Evolutionary conservation across 1,284 basidiomycete genomes (phyloP), one percentile per base, ranked within the genome.

Genomic region (Ceratobasidium sp.): DNA sequence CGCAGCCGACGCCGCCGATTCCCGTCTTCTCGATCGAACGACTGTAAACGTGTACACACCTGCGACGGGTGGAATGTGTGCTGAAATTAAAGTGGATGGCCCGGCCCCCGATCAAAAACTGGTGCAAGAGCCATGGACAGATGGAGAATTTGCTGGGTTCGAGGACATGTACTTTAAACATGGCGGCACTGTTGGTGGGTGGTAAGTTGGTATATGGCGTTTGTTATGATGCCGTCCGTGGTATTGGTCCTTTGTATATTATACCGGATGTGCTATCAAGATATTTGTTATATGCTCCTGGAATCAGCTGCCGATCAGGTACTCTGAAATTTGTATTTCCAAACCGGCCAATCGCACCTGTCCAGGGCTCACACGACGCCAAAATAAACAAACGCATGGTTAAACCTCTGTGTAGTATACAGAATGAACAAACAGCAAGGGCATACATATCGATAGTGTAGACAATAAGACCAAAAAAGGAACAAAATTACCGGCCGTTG

Each of bases 11-110:
- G 50, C 27, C 16, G 71, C 73, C n/a, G 49, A 60, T 36, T 52
- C 42, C 16, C 52, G 69, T 3, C 50, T 56, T 9, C 66, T 70
- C 7, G 56, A 67, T 44, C 11, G 56, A 13, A 70, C 67, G 23
- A 33, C 46, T 1, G 66, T 64, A 9, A 70, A 60, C 52, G 71
- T 73, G 60, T 74, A 69, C 57, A 62, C 16, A 23, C 62, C 39
- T 8, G 30, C 47, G 60, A 56, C 8, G 33, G 71, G 60, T 50
- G 75, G 70, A 44, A 73, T 75, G 71, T 75, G 75, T 44, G 69
- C 73, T 5, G 75, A 75, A 56, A 21, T 76, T 2, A 72, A 71
- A 72, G 71, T 74, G 13, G 72, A 73, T 3, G 64, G 58, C 9
- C 73, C 69, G 64, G 71, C 64, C 33, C 33, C 33, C 11, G 49